phyloP scores from a whole-genome alignment of 164 flowering plant genomes.

The Berberis vulgaris region DNA sequence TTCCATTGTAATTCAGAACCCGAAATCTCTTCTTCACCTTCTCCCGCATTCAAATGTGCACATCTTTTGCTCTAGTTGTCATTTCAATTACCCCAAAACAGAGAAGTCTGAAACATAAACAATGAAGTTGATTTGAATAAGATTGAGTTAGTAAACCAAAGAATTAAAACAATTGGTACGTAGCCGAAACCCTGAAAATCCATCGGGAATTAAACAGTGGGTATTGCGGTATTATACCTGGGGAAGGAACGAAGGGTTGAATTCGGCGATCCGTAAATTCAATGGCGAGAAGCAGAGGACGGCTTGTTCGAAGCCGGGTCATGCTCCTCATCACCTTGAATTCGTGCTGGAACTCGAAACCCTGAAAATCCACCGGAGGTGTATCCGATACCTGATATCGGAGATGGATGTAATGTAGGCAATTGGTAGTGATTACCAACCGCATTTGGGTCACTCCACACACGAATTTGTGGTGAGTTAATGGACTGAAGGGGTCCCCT shows the following conservation, averaged over 20 bases:
- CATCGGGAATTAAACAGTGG: not conserved
- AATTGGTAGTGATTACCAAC: conserved; percentile 21
- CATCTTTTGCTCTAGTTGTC: not conserved
- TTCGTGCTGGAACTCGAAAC: conserved; percentile 80
- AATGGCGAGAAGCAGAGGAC: conserved; percentile 94
- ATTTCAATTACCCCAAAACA: not conserved
- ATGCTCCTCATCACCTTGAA: conserved; percentile 87
- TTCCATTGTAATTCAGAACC: conserved; percentile 27
- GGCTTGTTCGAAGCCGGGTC: conserved; percentile 63
- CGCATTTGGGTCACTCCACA: conserved; percentile 64
- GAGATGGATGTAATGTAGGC: conserved; percentile 22
- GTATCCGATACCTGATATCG: conserved; percentile 46
- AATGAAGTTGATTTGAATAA: not conserved
- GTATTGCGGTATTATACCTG: conserved; percentile 10
- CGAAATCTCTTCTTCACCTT: conserved; percentile 20
- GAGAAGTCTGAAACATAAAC: not conserved
- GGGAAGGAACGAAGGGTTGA: conserved; percentile 1
- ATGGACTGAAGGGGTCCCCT: conserved; percentile 99
- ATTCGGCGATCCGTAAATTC: conserved; percentile 22
- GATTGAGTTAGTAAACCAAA: too few species aligned
- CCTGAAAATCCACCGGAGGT: conserved; percentile 71
- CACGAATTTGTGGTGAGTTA: conserved; percentile 79
- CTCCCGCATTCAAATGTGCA: not conserved
- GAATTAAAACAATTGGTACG: too few species aligned
- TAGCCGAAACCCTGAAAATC: too few species aligned